Conservation (phyloP, 345 rosid genomes). For the Garcia nutans region DNA sequence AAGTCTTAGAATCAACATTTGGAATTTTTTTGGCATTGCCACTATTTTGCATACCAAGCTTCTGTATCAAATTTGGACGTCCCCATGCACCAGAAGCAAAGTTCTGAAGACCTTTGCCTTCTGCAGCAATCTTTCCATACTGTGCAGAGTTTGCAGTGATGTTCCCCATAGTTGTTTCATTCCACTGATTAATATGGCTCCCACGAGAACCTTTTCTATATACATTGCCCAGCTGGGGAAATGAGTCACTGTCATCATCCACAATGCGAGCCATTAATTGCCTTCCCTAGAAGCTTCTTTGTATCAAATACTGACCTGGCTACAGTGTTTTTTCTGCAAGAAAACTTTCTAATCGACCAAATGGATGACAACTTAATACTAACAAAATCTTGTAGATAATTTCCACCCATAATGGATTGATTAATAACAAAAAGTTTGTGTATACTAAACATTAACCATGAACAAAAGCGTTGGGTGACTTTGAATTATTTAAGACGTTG, state of each 20-base stretch:
- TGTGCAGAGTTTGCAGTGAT: background rate
- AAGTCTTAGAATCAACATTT: background rate
- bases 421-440: background rate
- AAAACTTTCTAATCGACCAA: background rate
- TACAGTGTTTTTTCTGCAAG: too few relatives aligned
- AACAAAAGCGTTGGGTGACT: background rate
- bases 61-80: conserved; percentile 2
- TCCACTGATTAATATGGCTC: background rate
- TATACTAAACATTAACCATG: background rate
- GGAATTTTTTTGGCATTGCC: background rate
- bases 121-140: conserved; percentile 2
- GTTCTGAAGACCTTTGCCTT: background rate
- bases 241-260: conserved; percentile 9
- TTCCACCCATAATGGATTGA: background rate
- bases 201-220: background rate
- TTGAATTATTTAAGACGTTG: too few relatives aligned
- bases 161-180: background rate
- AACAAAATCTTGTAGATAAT: background rate
- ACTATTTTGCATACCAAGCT: conserved; percentile 3
- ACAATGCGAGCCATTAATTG: background rate
- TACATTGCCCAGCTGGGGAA: conserved; percentile 20
- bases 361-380: background rate
- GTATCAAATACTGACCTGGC: too few relatives aligned
- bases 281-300: background rate
- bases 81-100: conserved; percentile 10